Evolutionary conservation across 2,329 filamentous ascomycete species (phyloP), one percentile per base, ranked within the genome.

Genomic region (Colletotrichum gigasporum): DNA sequence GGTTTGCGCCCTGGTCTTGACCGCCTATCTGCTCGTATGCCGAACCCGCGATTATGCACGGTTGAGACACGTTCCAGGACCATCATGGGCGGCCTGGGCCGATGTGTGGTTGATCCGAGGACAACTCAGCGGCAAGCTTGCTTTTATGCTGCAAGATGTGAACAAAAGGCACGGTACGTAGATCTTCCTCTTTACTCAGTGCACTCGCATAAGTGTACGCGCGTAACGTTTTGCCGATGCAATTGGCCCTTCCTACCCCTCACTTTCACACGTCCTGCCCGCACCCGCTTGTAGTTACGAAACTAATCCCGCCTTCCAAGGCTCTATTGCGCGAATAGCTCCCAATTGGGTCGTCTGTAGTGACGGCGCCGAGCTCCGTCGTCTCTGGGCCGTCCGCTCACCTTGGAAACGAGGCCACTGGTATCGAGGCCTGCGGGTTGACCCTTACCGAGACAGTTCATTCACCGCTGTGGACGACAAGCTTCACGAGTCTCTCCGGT

Each of bases 361-460:
- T 50, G 72, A 76, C 41, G 68, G 70, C 11, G 34, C 54, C n/a
- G 70, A 74, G 47, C 60, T 76, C 35, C 71, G 72, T 22, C 69
- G 70, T 9, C 70, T 76, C 30, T 75, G 73, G 72, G 70, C 65
- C 7, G 70, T 70, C 11, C 69, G 73, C 6, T 75, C 72, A 4
- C 55, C 45, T 7, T 71, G 62, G 62, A 64, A 63, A 3, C 70
- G 72, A 2, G 71, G 72, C 2, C 67, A 67, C 11, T 85, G 80
- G 79, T 85, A 85, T 68, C 78, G 82, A 57, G 80, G 78, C 2
- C 75, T 85, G 64, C 78, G 80, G 11, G 74, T 88, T 63, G 81
- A 87, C 63, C 81, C 83, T 0, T 75, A 80, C 39, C 75, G 78
- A 16, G 80, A 87, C 71, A 85, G 82, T 67, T 77, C 84, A 16